Base-by-base conservation (phyloP, 2,329 filamentous ascomycete species). In the Trichoderma sp. region DNA sequence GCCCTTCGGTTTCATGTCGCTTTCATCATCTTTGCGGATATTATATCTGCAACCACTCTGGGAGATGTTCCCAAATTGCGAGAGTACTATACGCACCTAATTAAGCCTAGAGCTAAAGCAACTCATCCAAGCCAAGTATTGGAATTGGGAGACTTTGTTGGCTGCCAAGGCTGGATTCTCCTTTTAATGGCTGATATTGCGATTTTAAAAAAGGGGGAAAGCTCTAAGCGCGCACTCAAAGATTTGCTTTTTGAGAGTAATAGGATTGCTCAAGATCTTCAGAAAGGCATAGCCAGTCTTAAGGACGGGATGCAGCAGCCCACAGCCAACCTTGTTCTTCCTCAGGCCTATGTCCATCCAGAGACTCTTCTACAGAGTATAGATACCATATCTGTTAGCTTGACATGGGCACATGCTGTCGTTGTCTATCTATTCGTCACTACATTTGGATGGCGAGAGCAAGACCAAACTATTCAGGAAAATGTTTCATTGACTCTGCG, bases 1-100 rank as follows among this genome's bases (percentile, higher is more conserved):
- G 78, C 74, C 24, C 79, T 79, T 55, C 76, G 75, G 61, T 83
- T 80, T 61, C 81, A 75, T 47, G 75, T 75, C 6, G 78, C 75
- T 1, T 72, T 74, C 11, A 73, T 83, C 0, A 64, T 83, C 4
- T 79, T 55, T 7, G 65, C 58, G 1, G 72, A 74, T n/a, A 68
- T 73, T 0, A 37, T 74, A 27, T 66, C 52, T 33, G 63, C 53
- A 7, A 66, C 63, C 4, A 66, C 33, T n/a, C 7, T 57, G 16
- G 37, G 63, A 14, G 37, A 35, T 24, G 8, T 29, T 4, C 63
- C 63, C 1, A 35, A 49, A 21, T 14, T 66, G 27, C 29, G n/a
- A 7, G 63, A 66, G 4, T 58, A 58, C 31, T 33, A 66, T 31
- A 7, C 53, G 0, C n/a, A 24, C 21, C 21, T 66, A n/a, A 49